Evolutionary conservation across 164 flowering plant genomes (phyloP), one percentile per base, ranked within the genome.

Genomic region (Kingdonia uniflora): DNA sequence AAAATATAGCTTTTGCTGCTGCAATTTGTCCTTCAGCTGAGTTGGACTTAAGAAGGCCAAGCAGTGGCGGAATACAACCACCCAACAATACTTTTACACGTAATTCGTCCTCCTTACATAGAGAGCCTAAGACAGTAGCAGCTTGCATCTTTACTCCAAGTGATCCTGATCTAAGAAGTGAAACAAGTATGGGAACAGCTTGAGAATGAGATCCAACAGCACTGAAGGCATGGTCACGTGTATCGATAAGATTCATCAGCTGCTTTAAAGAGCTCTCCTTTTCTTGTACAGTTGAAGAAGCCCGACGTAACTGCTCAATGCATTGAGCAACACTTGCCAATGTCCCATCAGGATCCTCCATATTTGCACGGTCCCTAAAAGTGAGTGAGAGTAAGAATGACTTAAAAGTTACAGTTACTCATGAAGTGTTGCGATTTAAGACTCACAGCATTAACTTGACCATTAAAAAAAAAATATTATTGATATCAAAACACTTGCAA

Each of bases 301-400:
- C 77, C 60, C 74, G 85, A 23, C 96, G 79, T 78, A 94, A 70
- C 60, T 83, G 87, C 80, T 94, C 97, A 75, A 94, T 85, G 74
- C 95, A 94, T 60, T 87, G 99, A 42, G 99, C 99, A 68, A 94
- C 99, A 76, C 85, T 87, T 54, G 97, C 90, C 33, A 89, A 57
- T 64, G 97, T 89, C 48, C 97, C 97, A 77, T 94, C 99, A 38
- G 91, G 82, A 70, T 94, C 99, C 72, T 94, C 97, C 95, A 94
- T 83, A 69, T 71, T 80, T 44, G 73, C 74, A 19, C 95, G 83
- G 47, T 89, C 97, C 58, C 99, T 89, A 81, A 66, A 70, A 29
- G 38, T 47, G 33, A 42, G 23, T 13, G 2, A 47, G 26, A 12
- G 29, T n/a, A 1, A 21, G 25, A 35, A 43, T 11, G 24, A 41